These are phyloP conservation scores for Oryza glumipatula DNA, from an alignment of 176 grass and related monocot genomes.

Conservation along the genomic window DNA sequence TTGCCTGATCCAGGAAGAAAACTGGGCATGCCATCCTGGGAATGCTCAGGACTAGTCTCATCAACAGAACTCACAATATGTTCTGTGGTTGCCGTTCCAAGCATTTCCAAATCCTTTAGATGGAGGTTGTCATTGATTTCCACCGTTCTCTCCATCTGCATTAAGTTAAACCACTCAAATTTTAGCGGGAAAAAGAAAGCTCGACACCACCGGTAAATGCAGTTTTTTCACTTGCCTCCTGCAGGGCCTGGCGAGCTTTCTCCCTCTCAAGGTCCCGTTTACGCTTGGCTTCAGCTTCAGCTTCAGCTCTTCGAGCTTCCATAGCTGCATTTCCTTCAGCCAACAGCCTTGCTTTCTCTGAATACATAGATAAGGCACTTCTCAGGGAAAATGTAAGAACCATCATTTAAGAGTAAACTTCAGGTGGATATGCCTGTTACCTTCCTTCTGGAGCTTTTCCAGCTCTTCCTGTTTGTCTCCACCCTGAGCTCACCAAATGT, in stretches of 20 bases:
- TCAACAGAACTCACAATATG: constrained; percentile 75
- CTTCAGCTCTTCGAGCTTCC: constrained; percentile 87
- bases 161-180: background rate
- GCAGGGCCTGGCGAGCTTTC: constrained; percentile 80
- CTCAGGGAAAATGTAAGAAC: background rate
- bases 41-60: constrained; percentile 71
- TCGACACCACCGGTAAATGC: background rate
- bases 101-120: constrained; percentile 84
- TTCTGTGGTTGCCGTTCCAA: constrained; percentile 64
- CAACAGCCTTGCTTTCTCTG: constrained; percentile 82
- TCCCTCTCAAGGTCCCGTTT: constrained; percentile 86
- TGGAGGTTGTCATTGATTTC: constrained; percentile 80
- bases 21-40: constrained; percentile 67
- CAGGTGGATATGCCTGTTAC: constrained; percentile 43
- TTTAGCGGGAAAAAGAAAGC: constrained; percentile 25
- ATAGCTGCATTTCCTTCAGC: constrained; percentile 92
- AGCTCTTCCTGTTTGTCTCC: constrained; percentile 84
- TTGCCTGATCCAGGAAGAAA: constrained; percentile 65
- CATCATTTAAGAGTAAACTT: constrained; percentile 10
- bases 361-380: constrained; percentile 9
- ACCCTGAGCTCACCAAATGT: constrained; percentile 50
- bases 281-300: constrained; percentile 80
- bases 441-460: constrained; percentile 91
- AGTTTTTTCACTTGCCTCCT: constrained; percentile 62
- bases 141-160: constrained; percentile 90